Evolutionary conservation across 371 early-diverging fungal genomes (phyloP).

Genomic region (Mucor velutinosus): DNA sequence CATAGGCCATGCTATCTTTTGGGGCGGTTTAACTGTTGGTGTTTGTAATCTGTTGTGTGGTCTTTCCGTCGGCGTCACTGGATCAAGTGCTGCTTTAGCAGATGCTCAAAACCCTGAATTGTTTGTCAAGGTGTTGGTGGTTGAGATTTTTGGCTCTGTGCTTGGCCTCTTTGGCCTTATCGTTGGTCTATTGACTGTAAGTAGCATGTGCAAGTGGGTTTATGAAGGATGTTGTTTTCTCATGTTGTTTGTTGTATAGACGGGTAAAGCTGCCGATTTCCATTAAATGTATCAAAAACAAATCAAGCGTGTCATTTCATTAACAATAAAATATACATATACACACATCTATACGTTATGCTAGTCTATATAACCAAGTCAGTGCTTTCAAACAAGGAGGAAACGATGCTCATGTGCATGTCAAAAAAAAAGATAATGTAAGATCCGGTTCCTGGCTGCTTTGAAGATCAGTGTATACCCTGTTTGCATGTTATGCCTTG

Average conservation of each 20-base stretch:
- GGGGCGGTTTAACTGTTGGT: slow-evolving; percentile 96
- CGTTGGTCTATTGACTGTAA: slow-evolving; percentile 74
- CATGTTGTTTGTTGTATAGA: slow-evolving; percentile 28
- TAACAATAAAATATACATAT: neutral
- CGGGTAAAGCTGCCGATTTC: slow-evolving; percentile 61
- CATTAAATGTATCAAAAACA: slow-evolving; percentile 22
- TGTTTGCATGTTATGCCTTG: too few relatives aligned
- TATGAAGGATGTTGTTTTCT: neutral
- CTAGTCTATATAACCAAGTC: neutral
- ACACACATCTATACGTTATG: neutral
- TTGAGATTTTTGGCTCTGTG: slow-evolving; percentile 96
- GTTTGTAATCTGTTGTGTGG: slow-evolving; percentile 94
- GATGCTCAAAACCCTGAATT: slow-evolving; percentile 94
- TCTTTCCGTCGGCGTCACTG: slow-evolving; percentile 93
- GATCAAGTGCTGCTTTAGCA: slow-evolving; percentile 92
- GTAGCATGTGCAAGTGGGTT: slow-evolving; percentile 11
- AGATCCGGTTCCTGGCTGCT: neutral
- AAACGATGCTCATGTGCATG: neutral
- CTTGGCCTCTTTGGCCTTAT: slow-evolving; percentile 97
- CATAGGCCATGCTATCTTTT: slow-evolving; percentile 90
- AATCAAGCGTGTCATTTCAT: neutral
- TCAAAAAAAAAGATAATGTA: neutral
- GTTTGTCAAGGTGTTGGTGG: slow-evolving; percentile 95
- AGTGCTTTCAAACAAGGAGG: neutral
- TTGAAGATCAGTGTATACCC: too few relatives aligned